Percentiles rank a stretch among this genome's conserved stretches.
Evolutionary conservation across 345 rosid genomes (phyloP).

Genomic region (Citrus mangshanensis): DNA sequence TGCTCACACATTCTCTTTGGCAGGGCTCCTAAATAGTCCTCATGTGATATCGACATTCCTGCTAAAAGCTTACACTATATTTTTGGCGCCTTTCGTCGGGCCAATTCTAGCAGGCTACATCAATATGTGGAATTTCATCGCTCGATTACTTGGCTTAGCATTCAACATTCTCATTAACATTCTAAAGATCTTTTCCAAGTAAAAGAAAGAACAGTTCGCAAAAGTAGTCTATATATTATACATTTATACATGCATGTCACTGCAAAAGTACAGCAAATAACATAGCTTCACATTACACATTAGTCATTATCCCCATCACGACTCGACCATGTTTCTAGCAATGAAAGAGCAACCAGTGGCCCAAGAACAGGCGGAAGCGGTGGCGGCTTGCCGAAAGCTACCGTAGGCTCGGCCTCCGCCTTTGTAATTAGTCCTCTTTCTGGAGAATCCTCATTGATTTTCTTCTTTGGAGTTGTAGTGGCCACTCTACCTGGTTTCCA

Average conservation of each 20-base stretch:
- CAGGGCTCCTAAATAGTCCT: conserved; percentile 74
- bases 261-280: neutral
- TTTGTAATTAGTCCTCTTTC: conserved; percentile 14
- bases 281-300: conserved; percentile 1
- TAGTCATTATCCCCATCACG: conserved; percentile 40
- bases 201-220: neutral
- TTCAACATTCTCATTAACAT: conserved; percentile 35
- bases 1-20: neutral
- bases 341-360: conserved; percentile 49
- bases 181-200: conserved; percentile 36
- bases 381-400: conserved; percentile 57
- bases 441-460: conserved; percentile 7
- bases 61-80: conserved; percentile 32
- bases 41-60: conserved; percentile 35
- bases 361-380: conserved; percentile 50
- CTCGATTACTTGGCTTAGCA: conserved; percentile 29
- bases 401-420: conserved; percentile 43
- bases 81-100: conserved; percentile 47
- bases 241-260: no score
- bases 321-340: conserved; percentile 45
- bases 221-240: no score
- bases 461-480: conserved; percentile 42
- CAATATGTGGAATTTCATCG: conserved; percentile 36
- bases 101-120: conserved; percentile 50
- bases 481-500: conserved; percentile 35